These are phyloP conservation scores for Puccinia coronata DNA, from an alignment of 1,284 basidiomycete genomes.

Conservation along the genomic window DNA sequence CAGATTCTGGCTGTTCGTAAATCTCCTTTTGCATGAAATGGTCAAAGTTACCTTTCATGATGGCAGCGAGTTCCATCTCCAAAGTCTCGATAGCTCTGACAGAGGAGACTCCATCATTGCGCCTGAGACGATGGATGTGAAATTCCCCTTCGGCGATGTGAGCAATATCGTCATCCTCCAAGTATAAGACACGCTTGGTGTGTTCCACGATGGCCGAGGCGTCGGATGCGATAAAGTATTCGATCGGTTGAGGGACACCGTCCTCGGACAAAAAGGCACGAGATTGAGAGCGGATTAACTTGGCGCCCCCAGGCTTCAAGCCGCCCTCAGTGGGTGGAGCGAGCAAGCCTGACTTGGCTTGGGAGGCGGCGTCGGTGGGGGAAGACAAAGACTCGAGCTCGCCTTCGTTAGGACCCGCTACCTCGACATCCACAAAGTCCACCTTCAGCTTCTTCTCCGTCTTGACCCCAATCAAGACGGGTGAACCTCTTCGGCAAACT, in stretches of 20 bases:
- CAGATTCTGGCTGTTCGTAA: conserved; percentile 99
- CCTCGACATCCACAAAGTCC: conserved; percentile 98
- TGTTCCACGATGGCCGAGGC: conserved; percentile 96
- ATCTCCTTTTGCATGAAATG: conserved; percentile 99
- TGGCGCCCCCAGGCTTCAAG: conserved; percentile 66
- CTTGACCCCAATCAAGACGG: conserved; percentile 96
- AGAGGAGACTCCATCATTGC: conserved; percentile 71
- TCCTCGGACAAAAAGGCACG: conserved; percentile 98
- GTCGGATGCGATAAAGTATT: conserved; percentile 99
- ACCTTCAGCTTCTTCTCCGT: conserved; percentile 99
- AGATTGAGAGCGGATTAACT: conserved; percentile 91
- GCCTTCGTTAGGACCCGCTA: conserved; percentile 70
- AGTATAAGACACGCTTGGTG: conserved; percentile 97
- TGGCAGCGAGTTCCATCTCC: conserved; percentile 97
- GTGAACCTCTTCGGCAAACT: conserved; percentile 93
- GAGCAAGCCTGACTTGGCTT: conserved; percentile 47
- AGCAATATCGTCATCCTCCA: conserved; percentile 98
- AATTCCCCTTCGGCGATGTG: conserved; percentile 96
- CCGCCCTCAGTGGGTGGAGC: conserved; percentile 48
- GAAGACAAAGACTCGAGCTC: conserved; percentile 60
- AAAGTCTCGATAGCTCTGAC: conserved; percentile 97
- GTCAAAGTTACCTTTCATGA: conserved; percentile 99
- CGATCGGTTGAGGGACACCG: conserved; percentile 96
- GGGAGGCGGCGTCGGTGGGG: conserved; percentile 48
- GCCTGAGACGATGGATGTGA: conserved; percentile 96